Evolutionary conservation across 495 filamentous ascomycete species (phyloP).

Genomic region (Acidomyces sp.): DNA sequence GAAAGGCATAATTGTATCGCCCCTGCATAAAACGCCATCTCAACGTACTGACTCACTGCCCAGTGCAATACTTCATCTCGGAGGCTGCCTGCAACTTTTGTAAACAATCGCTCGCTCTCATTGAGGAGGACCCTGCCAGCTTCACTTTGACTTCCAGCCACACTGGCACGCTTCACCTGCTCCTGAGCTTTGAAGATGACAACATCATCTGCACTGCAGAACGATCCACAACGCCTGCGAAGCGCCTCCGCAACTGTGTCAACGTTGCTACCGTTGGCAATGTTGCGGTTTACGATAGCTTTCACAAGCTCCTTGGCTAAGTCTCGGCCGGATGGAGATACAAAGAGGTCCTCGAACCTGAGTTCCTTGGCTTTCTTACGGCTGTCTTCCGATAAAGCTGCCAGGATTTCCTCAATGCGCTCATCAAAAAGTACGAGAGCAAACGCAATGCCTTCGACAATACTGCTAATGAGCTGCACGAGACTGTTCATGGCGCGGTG

Average conservation of each 20-base stretch:
- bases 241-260: conserved; percentile 93
- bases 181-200: conserved; percentile 98
- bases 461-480: conserved; percentile 63
- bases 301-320: conserved; percentile 95
- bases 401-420: conserved; percentile 72
- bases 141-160: conserved; percentile 61
- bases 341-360: conserved; percentile 79
- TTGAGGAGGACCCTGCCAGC: conserved; percentile 68
- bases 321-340: conserved; percentile 61
- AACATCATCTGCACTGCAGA: conserved; percentile 93
- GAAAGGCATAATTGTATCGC: conserved; percentile 79
- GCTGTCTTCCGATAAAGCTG: conserved; percentile 55
- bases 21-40: conserved; percentile 80
- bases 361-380: conserved; percentile 57
- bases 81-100: conserved; percentile 69
- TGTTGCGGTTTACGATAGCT: conserved; percentile 94
- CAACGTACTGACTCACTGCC: conserved; percentile 63
- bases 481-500: conserved; percentile 83
- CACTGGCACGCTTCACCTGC: conserved; percentile 70
- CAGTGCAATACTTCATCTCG: conserved; percentile 66
- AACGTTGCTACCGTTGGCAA: conserved; percentile 87
- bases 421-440: conserved; percentile 88
- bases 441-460: conserved; percentile 93
- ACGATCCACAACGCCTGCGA: conserved; percentile 78
- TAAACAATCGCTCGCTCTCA: conserved; percentile 77